These are phyloP conservation scores for Polysphondylium violaceum DNA, from an alignment of 78 protist genomes.

Conservation along the genomic window DNA sequence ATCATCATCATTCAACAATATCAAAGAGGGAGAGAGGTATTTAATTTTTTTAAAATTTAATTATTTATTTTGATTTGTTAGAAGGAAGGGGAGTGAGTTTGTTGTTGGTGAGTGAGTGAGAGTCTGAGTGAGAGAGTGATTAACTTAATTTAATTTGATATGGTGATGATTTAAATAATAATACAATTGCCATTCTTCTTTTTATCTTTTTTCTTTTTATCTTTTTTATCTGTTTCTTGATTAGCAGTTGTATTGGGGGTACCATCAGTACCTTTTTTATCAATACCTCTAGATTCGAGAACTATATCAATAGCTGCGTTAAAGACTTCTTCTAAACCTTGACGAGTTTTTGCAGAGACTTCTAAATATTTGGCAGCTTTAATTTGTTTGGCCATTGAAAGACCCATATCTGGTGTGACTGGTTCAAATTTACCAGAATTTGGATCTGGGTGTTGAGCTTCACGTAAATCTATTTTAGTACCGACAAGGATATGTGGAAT, in stretches of 20 bases:
- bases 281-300: constrained; percentile 47
- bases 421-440: constrained; percentile 84
- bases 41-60: too few species aligned
- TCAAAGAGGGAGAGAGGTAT: too few species aligned
- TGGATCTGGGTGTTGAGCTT: constrained; percentile 82
- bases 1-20: too few species aligned
- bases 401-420: constrained; percentile 81
- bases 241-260: constrained; percentile 9
- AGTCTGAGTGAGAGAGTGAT: too few species aligned
- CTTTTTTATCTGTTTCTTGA: constrained; percentile 24
- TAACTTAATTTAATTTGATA: too few species aligned
- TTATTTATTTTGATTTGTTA: too few species aligned
- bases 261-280: constrained; percentile 39
- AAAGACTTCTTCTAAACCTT: constrained; percentile 84
- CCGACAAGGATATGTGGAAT: constrained; percentile 83
- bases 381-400: constrained; percentile 78
- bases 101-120: too few species aligned
- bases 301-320: constrained; percentile 73
- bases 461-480: constrained; percentile 83
- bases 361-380: constrained; percentile 78
- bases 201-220: constrained; percentile 17
- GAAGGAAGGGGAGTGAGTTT: too few species aligned
- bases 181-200: constrained; percentile 34
- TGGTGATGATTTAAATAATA: constrained; percentile 41
- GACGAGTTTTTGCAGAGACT: constrained; percentile 77